Base-by-base conservation (phyloP, 345 rosid species). In the Arabis hirsuta region DNA sequence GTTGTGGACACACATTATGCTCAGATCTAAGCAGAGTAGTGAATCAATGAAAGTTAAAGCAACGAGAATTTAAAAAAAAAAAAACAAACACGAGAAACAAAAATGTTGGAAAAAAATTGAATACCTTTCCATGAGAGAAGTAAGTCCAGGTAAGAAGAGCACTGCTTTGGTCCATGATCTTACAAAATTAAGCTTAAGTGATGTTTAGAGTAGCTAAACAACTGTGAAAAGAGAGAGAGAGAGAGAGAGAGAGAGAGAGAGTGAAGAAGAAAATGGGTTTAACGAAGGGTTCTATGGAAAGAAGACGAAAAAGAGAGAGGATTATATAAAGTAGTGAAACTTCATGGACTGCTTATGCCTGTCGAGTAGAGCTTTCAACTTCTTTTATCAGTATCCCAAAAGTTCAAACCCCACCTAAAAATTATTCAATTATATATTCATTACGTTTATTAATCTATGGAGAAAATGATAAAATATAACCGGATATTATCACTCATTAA, bases 81-180 rank as follows among this genome's bases (percentile, higher is more conserved):
- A 22, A 22, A 22, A 24, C 41, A 51, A 71, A 53, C 65, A 55
- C 47, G 65, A 13, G 9, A 73, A 64, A 44, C 16, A 6, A 38
- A 46, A 38, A 71, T 60, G 61, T 19, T 42, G 36, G 10, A 36
- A 16, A 16, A 16, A 16, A 54, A 12, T 43, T 34, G 63, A 58
- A 26, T 41, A 94, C 97, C 98, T 88, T 90, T 73, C 85, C 94
- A 59, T 85, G 97, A 81, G 81, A 83, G 82, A 64, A 84, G 81
- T 82, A 83, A 73, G 85, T 80, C 84, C 87, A 87, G 68, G 45
- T 78, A 38, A 84, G 87, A 79, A 86, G 81, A 65, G 90, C 62
- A 57, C 74, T 81, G 63, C 85, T 73, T 16, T 87, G 90, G 22
- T 93, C 98, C 98, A 93, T 88, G 59, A 9, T 60, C 57, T 57